These are phyloP conservation scores for Mycena vitilis DNA, from an alignment of 768 basidiomycete genomes.

Conservation along the genomic window DNA sequence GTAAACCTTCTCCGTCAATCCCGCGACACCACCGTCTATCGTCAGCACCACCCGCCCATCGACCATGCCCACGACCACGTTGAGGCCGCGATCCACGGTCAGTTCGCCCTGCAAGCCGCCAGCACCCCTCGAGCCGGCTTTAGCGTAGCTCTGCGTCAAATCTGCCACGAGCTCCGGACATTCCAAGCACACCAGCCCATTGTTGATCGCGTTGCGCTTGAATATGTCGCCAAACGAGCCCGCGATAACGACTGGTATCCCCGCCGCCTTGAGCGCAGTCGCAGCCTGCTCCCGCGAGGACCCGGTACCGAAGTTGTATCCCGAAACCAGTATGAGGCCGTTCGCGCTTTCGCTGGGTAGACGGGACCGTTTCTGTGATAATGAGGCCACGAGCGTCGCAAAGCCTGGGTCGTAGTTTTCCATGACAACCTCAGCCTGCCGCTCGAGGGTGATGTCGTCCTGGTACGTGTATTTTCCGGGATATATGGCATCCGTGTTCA, in stretches of 20 bases:
- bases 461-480: constrained; percentile 99
- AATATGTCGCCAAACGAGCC: constrained; percentile 99
- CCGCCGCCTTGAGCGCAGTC: constrained; percentile 94
- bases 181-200: constrained; percentile 95
- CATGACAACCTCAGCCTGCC: constrained; percentile 97
- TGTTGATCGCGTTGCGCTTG: constrained; percentile 99
- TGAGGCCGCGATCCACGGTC: constrained; percentile 81
- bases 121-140: constrained; percentile 77
- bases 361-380: constrained; percentile 48
- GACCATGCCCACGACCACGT: constrained; percentile 73
- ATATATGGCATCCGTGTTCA: constrained; percentile 98
- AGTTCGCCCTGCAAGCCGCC: constrained; percentile 87
- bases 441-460: constrained; percentile 96
- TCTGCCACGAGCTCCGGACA: constrained; percentile 90
- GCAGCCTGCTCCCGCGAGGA: constrained; percentile 99
- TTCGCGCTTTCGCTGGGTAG: constrained; percentile 49
- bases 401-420: constrained; percentile 98
- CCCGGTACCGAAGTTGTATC: constrained; percentile 99
- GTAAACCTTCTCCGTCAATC: constrained; percentile 63
- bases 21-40: constrained; percentile 47
- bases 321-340: constrained; percentile 87
- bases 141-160: constrained; percentile 79
- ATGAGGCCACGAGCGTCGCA: constrained; percentile 72
- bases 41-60: constrained; percentile 75
- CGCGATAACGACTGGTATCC: constrained; percentile 93